phyloP scores from a whole-genome alignment of 2,329 filamentous ascomycete genomes.

The Nothophoma quercina region DNA sequence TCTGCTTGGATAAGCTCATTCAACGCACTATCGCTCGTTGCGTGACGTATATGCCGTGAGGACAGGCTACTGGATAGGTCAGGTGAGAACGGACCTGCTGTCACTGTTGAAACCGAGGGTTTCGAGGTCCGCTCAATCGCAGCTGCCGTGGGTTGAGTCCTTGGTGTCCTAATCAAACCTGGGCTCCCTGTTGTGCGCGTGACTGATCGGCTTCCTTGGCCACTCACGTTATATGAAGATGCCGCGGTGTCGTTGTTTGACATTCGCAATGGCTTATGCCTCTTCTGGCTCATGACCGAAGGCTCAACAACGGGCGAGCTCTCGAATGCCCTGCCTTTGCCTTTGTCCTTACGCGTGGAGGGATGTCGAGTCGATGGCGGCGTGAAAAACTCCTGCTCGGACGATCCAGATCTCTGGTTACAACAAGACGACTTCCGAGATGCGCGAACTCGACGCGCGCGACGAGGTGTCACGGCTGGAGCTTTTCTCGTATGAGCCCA shows the following conservation, averaged over 20 bases:
- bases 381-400: conserved; percentile 25
- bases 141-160: background rate
- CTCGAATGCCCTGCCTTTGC: background rate
- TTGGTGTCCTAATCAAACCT: background rate
- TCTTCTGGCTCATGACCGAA: too few species aligned
- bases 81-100: background rate
- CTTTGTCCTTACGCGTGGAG: background rate
- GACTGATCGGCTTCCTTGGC: background rate
- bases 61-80: background rate
- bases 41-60: too few species aligned
- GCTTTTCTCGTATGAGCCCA: conserved; percentile 4
- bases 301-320: too few species aligned
- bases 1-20: too few species aligned
- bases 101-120: background rate
- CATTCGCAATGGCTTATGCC: background rate
- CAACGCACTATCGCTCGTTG: too few species aligned
- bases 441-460: background rate
- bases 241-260: background rate
- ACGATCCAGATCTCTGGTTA: conserved; percentile 3
- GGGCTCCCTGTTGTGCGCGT: background rate
- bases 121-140: background rate
- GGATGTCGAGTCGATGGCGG: conserved; percentile 17
- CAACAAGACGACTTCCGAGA: conserved; percentile 9
- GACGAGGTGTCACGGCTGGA: background rate
- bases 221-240: background rate